Base-by-base conservation (phyloP, 2,329 filamentous ascomycete species). In the Coccinonectria pachysandricola region DNA sequence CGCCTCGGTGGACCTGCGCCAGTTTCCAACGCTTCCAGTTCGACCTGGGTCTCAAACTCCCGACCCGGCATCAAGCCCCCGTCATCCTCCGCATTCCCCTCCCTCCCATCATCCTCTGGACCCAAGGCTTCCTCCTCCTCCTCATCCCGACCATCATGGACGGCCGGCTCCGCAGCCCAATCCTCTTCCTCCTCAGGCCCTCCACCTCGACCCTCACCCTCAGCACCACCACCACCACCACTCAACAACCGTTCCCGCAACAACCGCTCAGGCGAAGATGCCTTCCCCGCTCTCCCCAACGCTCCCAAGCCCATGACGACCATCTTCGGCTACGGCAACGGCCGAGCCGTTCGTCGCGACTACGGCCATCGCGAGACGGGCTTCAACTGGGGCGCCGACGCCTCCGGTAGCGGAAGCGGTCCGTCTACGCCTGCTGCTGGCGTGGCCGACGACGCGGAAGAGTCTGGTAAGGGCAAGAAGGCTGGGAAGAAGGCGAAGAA, bases 261-360 rank as follows among this genome's bases (percentile, higher is more conserved):
- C n/a, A n/a, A n/a, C n/a, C n/a, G n/a, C n/a, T n/a, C n/a, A n/a
- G 54, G 51, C 23, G 56, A 58, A 22, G 79, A 87, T 36, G 74
- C 76, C 0, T 95, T 95, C 55, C 88, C 87, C 0, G 78, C 85
- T 2, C 65, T 95, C 1, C 87, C 87, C 0, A 66, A 75, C 0
- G 86, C 85, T 2, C 69, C 81, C 1, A 95, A 77, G 45, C 69
- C 71, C 3, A 60, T 62, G 21, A 74, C 69, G 2, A 73, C 69
- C 1, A 72, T 77, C 22, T 75, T 75, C 28, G 71, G 71, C 3
- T 75, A 76, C 40, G 72, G 72, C 2, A 52, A 57, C 4, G 58
- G 71, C 4, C 50, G 57, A 4, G 52, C 61, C 16, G 71, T 78
- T 10, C 59, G 69, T 23, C 53, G 73, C 21, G 71, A 76, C 40